These are phyloP conservation scores for Puccinia horiana DNA, from an alignment of 1,284 basidiomycete species.

Conservation along the genomic window DNA sequence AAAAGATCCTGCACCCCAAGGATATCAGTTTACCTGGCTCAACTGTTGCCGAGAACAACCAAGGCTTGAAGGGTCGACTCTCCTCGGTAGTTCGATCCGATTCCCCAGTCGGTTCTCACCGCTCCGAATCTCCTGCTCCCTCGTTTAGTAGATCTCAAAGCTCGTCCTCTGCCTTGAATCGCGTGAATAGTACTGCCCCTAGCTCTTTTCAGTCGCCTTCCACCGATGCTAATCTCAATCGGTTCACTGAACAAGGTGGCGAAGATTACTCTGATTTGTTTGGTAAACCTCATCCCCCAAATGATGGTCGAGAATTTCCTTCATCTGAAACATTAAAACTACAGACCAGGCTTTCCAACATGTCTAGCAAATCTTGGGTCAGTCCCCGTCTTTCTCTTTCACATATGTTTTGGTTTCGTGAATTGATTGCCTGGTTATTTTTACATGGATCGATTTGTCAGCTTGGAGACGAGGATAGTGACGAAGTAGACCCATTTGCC, in stretches of 20 bases:
- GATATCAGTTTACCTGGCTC: slow-evolving; percentile 48
- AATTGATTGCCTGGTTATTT: background rate
- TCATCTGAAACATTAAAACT: slow-evolving; percentile 67
- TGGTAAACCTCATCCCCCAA: slow-evolving; percentile 49
- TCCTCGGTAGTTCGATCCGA: slow-evolving; percentile 64
- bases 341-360: slow-evolving; percentile 67
- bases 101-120: slow-evolving; percentile 60
- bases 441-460: no score
- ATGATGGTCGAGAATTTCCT: slow-evolving; percentile 11
- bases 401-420: background rate
- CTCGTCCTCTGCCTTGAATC: background rate
- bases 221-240: slow-evolving; percentile 76
- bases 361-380: slow-evolving; percentile 82
- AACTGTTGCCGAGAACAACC: background rate
- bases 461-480: slow-evolving; percentile 76
- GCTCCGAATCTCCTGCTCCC: slow-evolving; percentile 68
- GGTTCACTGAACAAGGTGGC: slow-evolving; percentile 47
- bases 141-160: slow-evolving; percentile 54
- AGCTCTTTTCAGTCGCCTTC: slow-evolving; percentile 8
- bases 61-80: slow-evolving; percentile 6
- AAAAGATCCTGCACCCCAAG: slow-evolving; percentile 51
- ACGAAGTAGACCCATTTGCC: slow-evolving; percentile 91
- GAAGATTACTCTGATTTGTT: slow-evolving; percentile 56
- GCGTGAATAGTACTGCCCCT: background rate
- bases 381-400: slow-evolving; percentile 52